phyloP scores from a whole-genome alignment of 176 grass and related monocot species.

The Canna indica region DNA sequence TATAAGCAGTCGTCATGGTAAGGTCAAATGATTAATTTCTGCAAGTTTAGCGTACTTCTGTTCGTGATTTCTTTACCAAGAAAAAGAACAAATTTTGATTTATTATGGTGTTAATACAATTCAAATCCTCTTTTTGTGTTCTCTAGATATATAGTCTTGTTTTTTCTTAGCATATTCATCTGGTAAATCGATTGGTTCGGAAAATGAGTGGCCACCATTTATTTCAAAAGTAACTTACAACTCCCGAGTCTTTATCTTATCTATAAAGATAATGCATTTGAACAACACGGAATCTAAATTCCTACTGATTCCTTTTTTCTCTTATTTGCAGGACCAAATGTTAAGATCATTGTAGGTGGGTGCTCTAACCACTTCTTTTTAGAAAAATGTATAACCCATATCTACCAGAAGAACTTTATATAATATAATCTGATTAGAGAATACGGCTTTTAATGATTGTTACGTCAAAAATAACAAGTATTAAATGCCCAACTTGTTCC shows the following conservation, averaged over 20 bases:
- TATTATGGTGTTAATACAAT: no score
- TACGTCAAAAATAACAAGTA: not conserved
- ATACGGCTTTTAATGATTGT: no score
- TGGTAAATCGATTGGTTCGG: no score
- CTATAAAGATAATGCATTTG: no score
- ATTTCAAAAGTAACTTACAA: no score
- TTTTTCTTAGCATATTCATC: no score
- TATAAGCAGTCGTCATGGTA: conserved; percentile 2
- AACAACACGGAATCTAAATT: not conserved
- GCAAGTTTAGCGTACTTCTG: not conserved
- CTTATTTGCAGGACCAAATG: conserved; percentile 32
- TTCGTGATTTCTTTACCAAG: not conserved
- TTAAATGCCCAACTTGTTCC: not conserved
- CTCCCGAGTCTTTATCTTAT: no score
- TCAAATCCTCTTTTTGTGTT: no score
- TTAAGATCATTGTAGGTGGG: conserved; percentile 34
- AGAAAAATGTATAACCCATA: not conserved
- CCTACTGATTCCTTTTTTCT: not conserved
- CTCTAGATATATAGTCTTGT: no score
- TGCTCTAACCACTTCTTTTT: not conserved
- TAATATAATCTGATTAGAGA: not conserved
- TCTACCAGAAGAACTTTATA: not conserved
- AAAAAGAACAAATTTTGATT: no score
- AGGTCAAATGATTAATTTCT: not conserved
- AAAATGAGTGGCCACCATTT: no score